These are phyloP conservation scores for Trichoderma reesei DNA, from an alignment of 495 filamentous ascomycete genomes.

Conservation along the genomic window DNA sequence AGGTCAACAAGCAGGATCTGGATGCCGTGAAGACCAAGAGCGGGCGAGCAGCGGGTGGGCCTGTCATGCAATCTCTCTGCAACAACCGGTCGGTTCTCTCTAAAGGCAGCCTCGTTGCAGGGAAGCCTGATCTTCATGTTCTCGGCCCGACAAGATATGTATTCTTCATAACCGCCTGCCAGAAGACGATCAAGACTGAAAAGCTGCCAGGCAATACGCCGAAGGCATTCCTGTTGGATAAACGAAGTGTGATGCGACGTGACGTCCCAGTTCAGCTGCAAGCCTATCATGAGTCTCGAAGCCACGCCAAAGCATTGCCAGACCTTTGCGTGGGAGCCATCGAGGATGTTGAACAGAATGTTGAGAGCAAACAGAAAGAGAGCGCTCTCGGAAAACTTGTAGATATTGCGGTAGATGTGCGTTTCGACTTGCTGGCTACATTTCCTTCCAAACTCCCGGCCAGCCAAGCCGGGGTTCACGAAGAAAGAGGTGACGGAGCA, in stretches of 20 bases:
- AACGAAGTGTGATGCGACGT: slow-evolving; percentile 9
- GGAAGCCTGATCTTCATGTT: slow-evolving; percentile 14
- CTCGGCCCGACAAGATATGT: slow-evolving; percentile 10
- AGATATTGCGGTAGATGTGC: slow-evolving; percentile 11
- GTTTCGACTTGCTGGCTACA: slow-evolving; percentile 13
- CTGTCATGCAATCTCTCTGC: slow-evolving; percentile 9
- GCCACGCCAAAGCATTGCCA: slow-evolving; percentile 13
- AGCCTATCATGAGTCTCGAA: slow-evolving; percentile 10
- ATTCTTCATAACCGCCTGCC: slow-evolving; percentile 14
- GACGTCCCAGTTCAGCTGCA: slow-evolving; percentile 14
- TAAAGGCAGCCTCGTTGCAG: slow-evolving; percentile 13
- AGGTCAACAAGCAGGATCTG: slow-evolving; percentile 4
- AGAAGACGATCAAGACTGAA: slow-evolving; percentile 14
- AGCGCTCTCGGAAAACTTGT: slow-evolving; percentile 9
- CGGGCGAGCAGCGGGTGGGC: background rate
- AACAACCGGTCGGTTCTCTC: slow-evolving; percentile 11
- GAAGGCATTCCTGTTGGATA: slow-evolving; percentile 13
- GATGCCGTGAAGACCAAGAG: slow-evolving; percentile 6
- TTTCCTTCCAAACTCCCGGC: slow-evolving; percentile 9
- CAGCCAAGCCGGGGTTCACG: background rate
- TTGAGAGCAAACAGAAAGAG: slow-evolving; percentile 10
- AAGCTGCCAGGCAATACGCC: slow-evolving; percentile 15
- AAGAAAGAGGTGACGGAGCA: slow-evolving; percentile 12
- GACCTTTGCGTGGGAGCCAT: slow-evolving; percentile 10
- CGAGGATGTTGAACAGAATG: slow-evolving; percentile 10